Evolutionary conservation across 2,329 filamentous ascomycete species (phyloP), one percentile per base, ranked within the genome.

Genomic region (Dactylellina cionopaga): DNA sequence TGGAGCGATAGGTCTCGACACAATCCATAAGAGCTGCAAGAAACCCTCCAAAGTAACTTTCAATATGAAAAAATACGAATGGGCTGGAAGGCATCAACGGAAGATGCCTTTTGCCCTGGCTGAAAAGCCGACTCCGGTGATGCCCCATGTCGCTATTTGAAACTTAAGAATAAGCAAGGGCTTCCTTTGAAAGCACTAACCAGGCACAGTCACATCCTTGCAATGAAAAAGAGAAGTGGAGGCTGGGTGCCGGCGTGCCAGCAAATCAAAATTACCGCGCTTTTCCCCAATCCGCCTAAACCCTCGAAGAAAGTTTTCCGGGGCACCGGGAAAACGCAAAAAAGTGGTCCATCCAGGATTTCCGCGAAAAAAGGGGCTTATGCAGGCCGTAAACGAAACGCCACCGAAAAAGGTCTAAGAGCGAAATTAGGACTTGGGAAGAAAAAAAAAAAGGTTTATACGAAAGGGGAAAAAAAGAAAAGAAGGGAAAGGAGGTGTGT

Each of bases 241-340:
- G n/a, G n/a, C n/a, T n/a, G n/a, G n/a, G n/a, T n/a, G n/a, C n/a
- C n/a, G n/a, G n/a, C n/a, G n/a, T n/a, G 33, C 46, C 51, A 52
- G 58, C 66, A 35, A 71, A 71, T 63, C 66, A 63, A 64, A 71
- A 63, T 71, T 71, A 52, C 66, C 58, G 56, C 65, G 65, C 51
- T 44, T 58, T 71, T 19, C 66, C 43, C 13, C 5, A 55, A 27
- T 22, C 58, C 51, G 49, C 66, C 43, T 58, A 59, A 63, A 17
- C 27, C 29, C 13, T 11, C 6, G 43, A 35, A 19, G 41, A 54
- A 64, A 54, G 15, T 47, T 60, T 37, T 51, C 51, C 66, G 66
- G 66, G 66, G 66, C 56, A 63, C 58, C 58, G 66, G 66, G 56
- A 71, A 29, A 70, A 71, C 24, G 43, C 13, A 15, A 47, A 17